These are phyloP conservation scores for Aspergillus conjunctus DNA, from an alignment of 495 filamentous ascomycete genomes.

Conservation along the genomic window DNA sequence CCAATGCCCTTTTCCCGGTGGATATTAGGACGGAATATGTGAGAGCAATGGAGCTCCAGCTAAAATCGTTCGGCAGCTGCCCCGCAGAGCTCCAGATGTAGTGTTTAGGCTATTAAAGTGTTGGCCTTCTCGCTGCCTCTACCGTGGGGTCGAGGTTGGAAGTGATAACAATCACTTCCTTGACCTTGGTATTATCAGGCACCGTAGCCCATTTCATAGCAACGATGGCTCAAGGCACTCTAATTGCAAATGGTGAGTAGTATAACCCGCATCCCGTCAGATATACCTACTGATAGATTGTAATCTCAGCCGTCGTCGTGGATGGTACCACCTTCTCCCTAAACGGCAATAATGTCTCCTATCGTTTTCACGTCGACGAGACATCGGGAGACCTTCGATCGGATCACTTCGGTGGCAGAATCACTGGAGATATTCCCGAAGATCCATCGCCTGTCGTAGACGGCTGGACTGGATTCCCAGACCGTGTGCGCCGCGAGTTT, in stretches of 20 bases:
- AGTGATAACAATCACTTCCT: neutral
- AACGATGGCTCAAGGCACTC: neutral
- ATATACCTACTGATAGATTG: neutral
- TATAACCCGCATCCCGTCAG: neutral
- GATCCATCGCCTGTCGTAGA: slow-evolving; percentile 41
- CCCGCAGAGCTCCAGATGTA: neutral
- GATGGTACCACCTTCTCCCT: slow-evolving; percentile 51
- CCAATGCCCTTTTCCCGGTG: neutral
- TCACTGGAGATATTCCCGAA: slow-evolving; percentile 39
- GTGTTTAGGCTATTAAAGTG: neutral
- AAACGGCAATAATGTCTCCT: slow-evolving; percentile 51
- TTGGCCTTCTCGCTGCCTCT: neutral
- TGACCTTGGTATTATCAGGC: neutral
- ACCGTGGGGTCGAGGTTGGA: neutral
- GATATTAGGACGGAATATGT: neutral
- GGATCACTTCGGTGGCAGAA: slow-evolving; percentile 52
- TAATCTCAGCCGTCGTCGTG: slow-evolving; percentile 37
- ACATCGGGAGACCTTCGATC: slow-evolving; percentile 50
- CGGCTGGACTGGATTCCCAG: slow-evolving; percentile 50
- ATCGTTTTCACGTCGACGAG: slow-evolving; percentile 57
- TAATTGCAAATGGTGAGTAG: neutral
- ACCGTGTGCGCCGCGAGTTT: slow-evolving; percentile 54
- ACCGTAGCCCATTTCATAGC: neutral
- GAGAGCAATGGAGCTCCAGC: neutral
- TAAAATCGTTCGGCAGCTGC: neutral